phyloP scores from a whole-genome alignment of 768 basidiomycete genomes.

The Daedalea quercina region DNA sequence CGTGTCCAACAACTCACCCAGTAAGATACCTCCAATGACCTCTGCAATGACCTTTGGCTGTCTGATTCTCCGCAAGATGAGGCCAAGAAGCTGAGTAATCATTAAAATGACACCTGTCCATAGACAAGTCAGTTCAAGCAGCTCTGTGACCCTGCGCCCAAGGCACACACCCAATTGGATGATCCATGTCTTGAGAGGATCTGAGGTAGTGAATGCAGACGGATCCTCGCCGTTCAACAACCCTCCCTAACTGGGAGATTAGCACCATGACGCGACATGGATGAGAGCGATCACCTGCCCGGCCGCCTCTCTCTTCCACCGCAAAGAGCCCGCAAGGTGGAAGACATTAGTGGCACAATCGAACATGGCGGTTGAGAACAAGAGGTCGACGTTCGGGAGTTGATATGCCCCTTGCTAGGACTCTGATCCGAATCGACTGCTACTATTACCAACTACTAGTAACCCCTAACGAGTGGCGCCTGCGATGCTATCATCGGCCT shows the following conservation, averaged over 20 bases:
- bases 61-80: conserved; percentile 62
- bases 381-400: background rate
- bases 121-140: background rate
- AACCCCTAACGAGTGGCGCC: too few species aligned
- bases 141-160: too few species aligned
- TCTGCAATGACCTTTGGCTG: conserved; percentile 87
- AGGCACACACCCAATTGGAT: conserved; percentile 61
- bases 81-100: conserved; percentile 70
- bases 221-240: conserved; percentile 74
- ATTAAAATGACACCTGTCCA: conserved; percentile 73
- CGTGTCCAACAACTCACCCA: conserved; percentile 37
- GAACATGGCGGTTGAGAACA: conserved; percentile 8
- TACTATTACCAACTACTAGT: too few species aligned
- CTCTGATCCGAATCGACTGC: too few species aligned
- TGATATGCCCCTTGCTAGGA: background rate
- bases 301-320: conserved; percentile 9
- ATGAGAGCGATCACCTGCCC: conserved; percentile 27
- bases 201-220: conserved; percentile 48
- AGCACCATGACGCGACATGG: background rate
- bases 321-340: conserved; percentile 3
- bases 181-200: conserved; percentile 75
- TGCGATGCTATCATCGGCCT: too few species aligned
- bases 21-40: conserved; percentile 84
- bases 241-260: conserved; percentile 46
- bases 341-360: conserved; percentile 10